A percentile compares a stretch with the other conserved stretches of the same genome.
phyloP scores from a whole-genome alignment of 2,329 filamentous ascomycete genomes.

The Aspergillus sp. region DNA sequence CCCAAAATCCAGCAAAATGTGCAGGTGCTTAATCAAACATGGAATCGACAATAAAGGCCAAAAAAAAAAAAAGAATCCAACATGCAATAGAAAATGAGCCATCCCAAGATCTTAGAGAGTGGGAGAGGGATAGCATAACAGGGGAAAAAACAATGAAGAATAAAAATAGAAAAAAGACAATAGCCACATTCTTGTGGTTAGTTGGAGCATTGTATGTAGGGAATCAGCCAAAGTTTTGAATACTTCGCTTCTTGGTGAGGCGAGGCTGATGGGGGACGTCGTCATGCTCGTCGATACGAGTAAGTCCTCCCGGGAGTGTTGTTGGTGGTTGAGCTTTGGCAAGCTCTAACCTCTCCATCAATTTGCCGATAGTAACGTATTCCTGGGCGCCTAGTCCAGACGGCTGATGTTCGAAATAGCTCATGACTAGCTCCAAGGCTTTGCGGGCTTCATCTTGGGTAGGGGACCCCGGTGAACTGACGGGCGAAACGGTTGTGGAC shows the following conservation, averaged over 20 bases:
- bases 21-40: slow-evolving; percentile 16
- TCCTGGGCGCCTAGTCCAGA: slow-evolving; percentile 74
- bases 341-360: slow-evolving; percentile 82
- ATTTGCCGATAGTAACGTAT: slow-evolving; percentile 71
- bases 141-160: slow-evolving; percentile 9
- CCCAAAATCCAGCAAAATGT: slow-evolving; percentile 7
- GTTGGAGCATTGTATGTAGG: neutral
- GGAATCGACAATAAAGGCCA: slow-evolving; percentile 11
- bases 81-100: slow-evolving; percentile 14
- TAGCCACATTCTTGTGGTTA: neutral
- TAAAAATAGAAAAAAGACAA: neutral
- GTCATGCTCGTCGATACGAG: slow-evolving; percentile 44
- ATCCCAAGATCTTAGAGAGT: slow-evolving; percentile 8
- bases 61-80: slow-evolving; percentile 15
- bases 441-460: slow-evolving; percentile 82
- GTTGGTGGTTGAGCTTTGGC: slow-evolving; percentile 49
- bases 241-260: slow-evolving; percentile 48
- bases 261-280: slow-evolving; percentile 24
- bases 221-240: slow-evolving; percentile 40
- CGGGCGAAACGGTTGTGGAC: slow-evolving; percentile 46
- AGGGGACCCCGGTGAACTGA: slow-evolving; percentile 64
- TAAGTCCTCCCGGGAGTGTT: slow-evolving; percentile 44
- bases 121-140: slow-evolving; percentile 16
- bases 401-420: slow-evolving; percentile 73
- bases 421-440: slow-evolving; percentile 78